These are phyloP conservation scores for Cryptococcus amylolentus DNA, from an alignment of 1,284 basidiomycete species.

Conservation along the genomic window DNA sequence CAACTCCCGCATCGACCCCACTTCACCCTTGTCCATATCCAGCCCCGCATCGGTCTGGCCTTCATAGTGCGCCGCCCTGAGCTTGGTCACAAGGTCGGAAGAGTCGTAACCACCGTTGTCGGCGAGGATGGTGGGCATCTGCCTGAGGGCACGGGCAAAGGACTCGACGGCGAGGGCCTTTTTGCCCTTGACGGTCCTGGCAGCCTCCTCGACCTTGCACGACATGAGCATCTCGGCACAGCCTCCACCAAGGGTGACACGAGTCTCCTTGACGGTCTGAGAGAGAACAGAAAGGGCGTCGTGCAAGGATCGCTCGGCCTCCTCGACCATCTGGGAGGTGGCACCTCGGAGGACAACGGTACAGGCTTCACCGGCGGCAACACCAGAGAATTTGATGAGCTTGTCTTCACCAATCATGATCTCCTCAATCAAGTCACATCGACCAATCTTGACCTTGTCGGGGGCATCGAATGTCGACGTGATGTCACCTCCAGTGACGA, in stretches of 20 bases:
- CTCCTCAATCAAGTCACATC: constrained; percentile 94
- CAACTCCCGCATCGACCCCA: constrained; percentile 82
- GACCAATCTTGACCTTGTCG: constrained; percentile 87
- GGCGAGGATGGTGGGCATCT: constrained; percentile 93
- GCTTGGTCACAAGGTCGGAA: constrained; percentile 84
- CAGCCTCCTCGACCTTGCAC: constrained; percentile 86
- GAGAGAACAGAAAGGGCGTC: constrained; percentile 96
- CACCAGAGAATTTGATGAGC: constrained; percentile 99
- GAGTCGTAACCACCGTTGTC: constrained; percentile 98
- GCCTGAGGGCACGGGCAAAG: constrained; percentile 82
- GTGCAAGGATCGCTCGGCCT: constrained; percentile 95
- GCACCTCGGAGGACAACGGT: constrained; percentile 96
- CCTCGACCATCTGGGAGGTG: constrained; percentile 98
- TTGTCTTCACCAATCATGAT: constrained; percentile 99
- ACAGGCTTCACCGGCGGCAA: constrained; percentile 97
- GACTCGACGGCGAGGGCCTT: constrained; percentile 93
- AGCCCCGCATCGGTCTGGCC: constrained; percentile 80
- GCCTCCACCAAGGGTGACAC: constrained; percentile 90
- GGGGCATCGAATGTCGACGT: constrained; percentile 92
- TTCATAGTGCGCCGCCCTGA: constrained; percentile 92
- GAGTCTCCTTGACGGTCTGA: constrained; percentile 96
- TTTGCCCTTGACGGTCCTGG: constrained; percentile 82
- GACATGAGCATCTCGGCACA: constrained; percentile 98
- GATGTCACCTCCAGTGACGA: constrained; percentile 98
- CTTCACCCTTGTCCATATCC: constrained; percentile 80